Evolutionary conservation across 345 rosid genomes (phyloP), one percentile per base, ranked within the genome.

Genomic region (Triadica sebifera): DNA sequence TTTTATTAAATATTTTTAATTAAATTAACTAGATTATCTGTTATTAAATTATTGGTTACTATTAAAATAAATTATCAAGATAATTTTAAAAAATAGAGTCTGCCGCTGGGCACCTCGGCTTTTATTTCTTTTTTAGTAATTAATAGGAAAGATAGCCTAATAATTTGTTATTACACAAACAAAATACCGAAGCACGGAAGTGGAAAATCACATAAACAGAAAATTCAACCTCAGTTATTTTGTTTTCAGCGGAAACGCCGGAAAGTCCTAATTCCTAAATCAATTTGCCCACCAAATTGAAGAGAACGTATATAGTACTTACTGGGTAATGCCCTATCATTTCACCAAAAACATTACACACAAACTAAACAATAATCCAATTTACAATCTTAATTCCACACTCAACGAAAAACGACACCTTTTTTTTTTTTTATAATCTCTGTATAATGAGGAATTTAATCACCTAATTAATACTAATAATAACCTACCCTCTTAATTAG

Each of bases 391-490:
- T 2, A 29, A 29, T 29, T 29, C 34, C 34, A 1, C 1, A 29
- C 34, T 29, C 34, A 29, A 29, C 34, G 8, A 59, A 70, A 64
- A 84, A 75, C 58, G 86, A 79, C 87, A 70, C 22, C 70, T 77
- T 81, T 55, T 72, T 75, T 56, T 41, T 53, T 39, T 64, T 67
- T 29, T 8, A 37, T 61, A 15, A 4, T 20, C 60, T 67, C 63
- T 82, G 86, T 84, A 80, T 77, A 80, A 70, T 81, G 79, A 75
- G 79, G 67, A 76, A 77, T 78, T 77, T 69, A 75, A 80, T 52
- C 29, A 41, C 45, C 25, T 37, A 47, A 12, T 69, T 67, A 67
- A 12, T 67, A 75, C 5, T 57, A 50, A 12, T 38, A 37, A 19
- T 13, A 15, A 37, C 6, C 67, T 67, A 12, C 12, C 4, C 10